phyloP scores from a whole-genome alignment of 106 monocot species.

The Acorus calamus region DNA sequence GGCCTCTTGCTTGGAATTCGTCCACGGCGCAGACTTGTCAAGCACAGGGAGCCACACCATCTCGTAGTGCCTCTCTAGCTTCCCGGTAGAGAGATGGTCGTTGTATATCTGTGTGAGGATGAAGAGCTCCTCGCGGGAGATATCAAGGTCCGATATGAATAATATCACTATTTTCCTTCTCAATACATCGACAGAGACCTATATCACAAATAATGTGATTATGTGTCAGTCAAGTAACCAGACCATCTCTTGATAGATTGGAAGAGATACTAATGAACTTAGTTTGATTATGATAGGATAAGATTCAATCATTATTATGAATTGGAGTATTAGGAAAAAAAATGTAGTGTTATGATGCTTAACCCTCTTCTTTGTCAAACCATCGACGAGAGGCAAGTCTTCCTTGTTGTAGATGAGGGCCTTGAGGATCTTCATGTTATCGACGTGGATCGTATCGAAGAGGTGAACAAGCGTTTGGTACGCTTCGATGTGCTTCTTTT shows the following conservation, averaged over 20 bases:
- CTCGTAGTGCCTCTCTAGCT: constrained; percentile 57
- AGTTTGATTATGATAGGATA: no score
- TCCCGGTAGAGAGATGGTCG: constrained; percentile 38
- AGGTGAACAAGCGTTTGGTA: constrained; percentile 49
- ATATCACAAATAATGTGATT: no score
- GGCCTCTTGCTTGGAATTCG: constrained; percentile 15
- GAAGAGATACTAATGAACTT: no score
- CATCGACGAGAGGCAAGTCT: constrained; percentile 54
- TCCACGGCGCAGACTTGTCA: constrained; percentile 46
- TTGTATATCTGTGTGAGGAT: constrained; percentile 60
- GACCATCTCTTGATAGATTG: no score
- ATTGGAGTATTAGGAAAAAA: no score
- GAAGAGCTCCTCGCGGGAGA: constrained; percentile 62
- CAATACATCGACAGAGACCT: constrained; percentile 34
- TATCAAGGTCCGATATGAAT: constrained; percentile 55
- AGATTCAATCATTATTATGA: no score
- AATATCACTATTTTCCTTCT: constrained; percentile 71
- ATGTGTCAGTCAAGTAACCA: no score
- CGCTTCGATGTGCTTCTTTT: constrained; percentile 50
- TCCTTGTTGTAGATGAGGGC: constrained; percentile 55
- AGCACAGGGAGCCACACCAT: constrained; percentile 68
- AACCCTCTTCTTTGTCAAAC: constrained; percentile 36
- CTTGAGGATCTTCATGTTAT: constrained; percentile 76
- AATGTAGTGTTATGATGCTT: background rate
- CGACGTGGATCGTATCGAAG: constrained; percentile 51